Percentiles rank a stretch among this genome's conserved stretches.
These are phyloP conservation scores for Pezicula radicicola DNA, from an alignment of 2,329 filamentous ascomycete species.

Conservation along the genomic window DNA sequence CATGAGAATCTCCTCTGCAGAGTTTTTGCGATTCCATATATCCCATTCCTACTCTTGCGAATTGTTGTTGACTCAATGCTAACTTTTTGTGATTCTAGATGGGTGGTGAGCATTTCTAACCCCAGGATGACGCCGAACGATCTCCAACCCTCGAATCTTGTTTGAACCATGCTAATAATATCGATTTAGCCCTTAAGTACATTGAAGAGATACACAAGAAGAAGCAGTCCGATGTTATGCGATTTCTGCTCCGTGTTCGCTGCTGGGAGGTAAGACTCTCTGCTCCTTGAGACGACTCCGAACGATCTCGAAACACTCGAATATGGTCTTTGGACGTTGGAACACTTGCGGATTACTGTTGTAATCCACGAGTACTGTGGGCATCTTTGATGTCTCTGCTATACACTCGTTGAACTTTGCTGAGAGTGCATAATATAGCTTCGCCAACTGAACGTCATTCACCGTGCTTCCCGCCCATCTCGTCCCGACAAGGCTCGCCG, in stretches of 20 bases:
- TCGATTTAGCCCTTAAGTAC: constrained; percentile 62
- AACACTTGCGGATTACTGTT: constrained; percentile 20
- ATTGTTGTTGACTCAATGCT: background rate
- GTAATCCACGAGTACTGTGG: constrained; percentile 21
- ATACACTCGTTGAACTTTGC: constrained; percentile 99
- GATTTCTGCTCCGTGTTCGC: constrained; percentile 98
- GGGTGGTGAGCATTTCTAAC: constrained; percentile 55
- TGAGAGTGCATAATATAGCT: constrained; percentile 99
- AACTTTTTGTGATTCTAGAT: constrained; percentile 31
- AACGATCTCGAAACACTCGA: constrained; percentile 29
- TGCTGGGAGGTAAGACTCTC: constrained; percentile 93
- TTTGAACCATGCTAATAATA: too few relatives aligned
- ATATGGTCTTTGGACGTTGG: constrained; percentile 25
- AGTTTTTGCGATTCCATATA: too few relatives aligned
- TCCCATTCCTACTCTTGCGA: background rate
- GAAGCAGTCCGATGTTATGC: constrained; percentile 99
- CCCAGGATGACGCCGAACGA: too few relatives aligned
- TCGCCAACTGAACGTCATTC: constrained; percentile 99
- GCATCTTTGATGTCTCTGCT: constrained; percentile 55
- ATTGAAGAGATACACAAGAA: constrained; percentile 99
- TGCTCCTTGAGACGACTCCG: constrained; percentile 32
- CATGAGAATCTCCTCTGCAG: too few relatives aligned
- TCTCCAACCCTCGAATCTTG: too few relatives aligned
- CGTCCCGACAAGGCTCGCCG: constrained; percentile 99
- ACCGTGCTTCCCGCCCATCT: constrained; percentile 96